Evolutionary conservation across 1,284 basidiomycete genomes (phyloP).

Genomic region (Moniliophthora roreri): DNA sequence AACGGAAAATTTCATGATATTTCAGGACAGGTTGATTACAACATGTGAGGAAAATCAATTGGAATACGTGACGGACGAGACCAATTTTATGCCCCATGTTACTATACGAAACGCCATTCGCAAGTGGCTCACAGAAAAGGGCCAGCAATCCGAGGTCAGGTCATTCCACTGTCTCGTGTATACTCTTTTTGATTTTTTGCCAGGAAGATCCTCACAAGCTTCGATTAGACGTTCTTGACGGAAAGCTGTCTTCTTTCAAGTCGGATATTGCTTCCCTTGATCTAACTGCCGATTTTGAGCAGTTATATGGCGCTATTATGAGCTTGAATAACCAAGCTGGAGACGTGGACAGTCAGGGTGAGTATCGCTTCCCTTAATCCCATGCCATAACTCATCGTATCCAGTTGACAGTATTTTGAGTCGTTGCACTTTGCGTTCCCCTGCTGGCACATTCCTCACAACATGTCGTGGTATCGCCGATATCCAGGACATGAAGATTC

Average conservation of each 20-base stretch:
- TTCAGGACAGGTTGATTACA: conserved; percentile 69
- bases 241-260: conserved; percentile 2
- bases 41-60: conserved; percentile 65
- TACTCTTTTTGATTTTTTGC: neutral
- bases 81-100: conserved; percentile 70
- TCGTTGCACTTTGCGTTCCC: conserved; percentile 37
- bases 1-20: conserved; percentile 8
- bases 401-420: conserved; percentile 39
- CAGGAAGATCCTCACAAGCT: conserved; percentile 7
- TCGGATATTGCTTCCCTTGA: conserved; percentile 5
- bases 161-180: neutral
- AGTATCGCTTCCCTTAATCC: conserved; percentile 11
- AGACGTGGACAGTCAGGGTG: conserved; percentile 13
- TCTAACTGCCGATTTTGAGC: conserved; percentile 5
- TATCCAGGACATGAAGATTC: conserved; percentile 37
- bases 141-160: conserved; percentile 6
- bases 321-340: conserved; percentile 9
- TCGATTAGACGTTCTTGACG: conserved; percentile 3
- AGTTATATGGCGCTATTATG: conserved; percentile 7
- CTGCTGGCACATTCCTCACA: conserved; percentile 52
- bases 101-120: conserved; percentile 73
- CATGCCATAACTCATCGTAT: conserved; percentile 8
- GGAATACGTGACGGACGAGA: conserved; percentile 61
- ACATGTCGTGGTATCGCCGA: conserved; percentile 31
- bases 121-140: conserved; percentile 29